phyloP scores from a whole-genome alignment of 2,329 filamentous ascomycete genomes.

The Trichoderma simmonsii region DNA sequence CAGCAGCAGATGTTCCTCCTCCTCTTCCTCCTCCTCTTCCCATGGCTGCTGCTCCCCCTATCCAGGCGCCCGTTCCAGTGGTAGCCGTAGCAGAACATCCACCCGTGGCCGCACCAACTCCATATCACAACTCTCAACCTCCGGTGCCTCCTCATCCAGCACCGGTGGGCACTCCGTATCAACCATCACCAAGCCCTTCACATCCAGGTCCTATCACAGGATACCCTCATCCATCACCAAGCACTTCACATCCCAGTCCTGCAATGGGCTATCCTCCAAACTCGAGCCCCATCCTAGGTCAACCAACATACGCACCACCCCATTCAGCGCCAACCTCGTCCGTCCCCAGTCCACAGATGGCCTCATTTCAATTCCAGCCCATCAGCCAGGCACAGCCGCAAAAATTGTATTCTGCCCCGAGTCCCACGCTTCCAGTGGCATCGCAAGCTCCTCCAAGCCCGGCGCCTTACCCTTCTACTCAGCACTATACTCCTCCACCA shows the following conservation, averaged over 20 bases:
- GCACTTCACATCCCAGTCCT: background rate
- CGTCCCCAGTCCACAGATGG: background rate
- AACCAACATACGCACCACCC: constrained; percentile 15
- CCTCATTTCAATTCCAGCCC: background rate
- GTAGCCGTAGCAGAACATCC: background rate
- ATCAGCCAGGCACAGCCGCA: background rate
- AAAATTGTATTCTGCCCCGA: background rate
- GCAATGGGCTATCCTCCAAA: background rate
- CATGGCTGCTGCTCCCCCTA: background rate
- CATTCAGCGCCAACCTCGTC: background rate
- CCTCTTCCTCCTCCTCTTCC: background rate
- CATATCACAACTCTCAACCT: background rate
- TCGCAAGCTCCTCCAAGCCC: background rate
- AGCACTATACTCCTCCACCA: constrained; percentile 10
- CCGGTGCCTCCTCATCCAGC: background rate
- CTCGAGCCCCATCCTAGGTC: background rate
- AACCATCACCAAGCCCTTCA: background rate
- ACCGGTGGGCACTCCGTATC: background rate
- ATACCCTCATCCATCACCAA: background rate
- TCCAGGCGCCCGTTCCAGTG: background rate
- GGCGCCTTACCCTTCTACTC: background rate
- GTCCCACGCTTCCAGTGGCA: background rate
- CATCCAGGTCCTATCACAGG: background rate
- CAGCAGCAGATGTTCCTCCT: background rate
- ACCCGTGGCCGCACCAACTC: background rate